A percentile compares a stretch with the other conserved stretches of the same genome.
Evolutionary conservation across 176 grass and related monocot genomes (phyloP).

Genomic region (Carex cristatella): DNA sequence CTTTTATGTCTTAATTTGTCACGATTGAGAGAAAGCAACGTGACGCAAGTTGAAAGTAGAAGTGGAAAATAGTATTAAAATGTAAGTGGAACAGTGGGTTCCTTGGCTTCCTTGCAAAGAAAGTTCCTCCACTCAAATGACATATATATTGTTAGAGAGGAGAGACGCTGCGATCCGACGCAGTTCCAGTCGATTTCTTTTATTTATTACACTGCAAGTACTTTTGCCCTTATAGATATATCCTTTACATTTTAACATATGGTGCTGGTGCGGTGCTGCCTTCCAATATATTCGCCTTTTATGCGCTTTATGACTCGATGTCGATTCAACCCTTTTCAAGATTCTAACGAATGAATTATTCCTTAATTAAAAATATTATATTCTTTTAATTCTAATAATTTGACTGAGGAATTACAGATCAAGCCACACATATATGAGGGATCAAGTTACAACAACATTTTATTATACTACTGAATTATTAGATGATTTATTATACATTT

Average conservation of each 20-base stretch:
- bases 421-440: no score
- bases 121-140: neutral
- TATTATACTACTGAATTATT: no score
- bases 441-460: no score
- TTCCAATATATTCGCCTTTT: neutral
- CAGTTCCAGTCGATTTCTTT: neutral
- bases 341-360: no score
- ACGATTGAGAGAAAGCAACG: neutral
- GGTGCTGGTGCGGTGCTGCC: neutral
- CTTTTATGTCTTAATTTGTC: neutral
- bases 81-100: neutral
- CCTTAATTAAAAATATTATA: no score
- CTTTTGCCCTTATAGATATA: neutral
- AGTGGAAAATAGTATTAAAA: neutral
- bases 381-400: no score
- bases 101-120: no score
- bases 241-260: no score
- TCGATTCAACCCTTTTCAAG: no score
- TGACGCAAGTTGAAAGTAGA: neutral
- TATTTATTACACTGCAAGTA: neutral
- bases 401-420: no score
- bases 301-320: neutral
- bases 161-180: constrained; percentile 5
- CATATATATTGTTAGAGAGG: neutral
- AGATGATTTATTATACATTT: no score